phyloP scores from a whole-genome alignment of 2,329 filamentous ascomycete genomes.

The Calonectria hawksworthii region DNA sequence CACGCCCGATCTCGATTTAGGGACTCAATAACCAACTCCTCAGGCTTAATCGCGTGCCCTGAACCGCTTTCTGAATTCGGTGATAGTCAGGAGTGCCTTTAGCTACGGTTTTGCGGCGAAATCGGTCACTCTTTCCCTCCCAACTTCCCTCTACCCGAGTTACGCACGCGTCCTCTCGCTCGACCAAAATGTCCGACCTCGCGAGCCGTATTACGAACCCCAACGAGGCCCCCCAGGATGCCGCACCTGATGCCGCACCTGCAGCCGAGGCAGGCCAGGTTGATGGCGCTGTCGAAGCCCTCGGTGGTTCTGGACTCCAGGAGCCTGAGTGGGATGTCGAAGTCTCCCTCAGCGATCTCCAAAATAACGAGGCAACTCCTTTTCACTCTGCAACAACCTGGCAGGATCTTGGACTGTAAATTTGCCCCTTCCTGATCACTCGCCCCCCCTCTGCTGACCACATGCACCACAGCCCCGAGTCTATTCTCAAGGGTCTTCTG shows the following conservation, averaged over 20 bases:
- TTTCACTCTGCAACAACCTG: slow-evolving; percentile 89
- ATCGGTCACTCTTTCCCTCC: slow-evolving; percentile 30
- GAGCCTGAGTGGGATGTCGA: slow-evolving; percentile 91
- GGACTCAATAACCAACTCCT: background rate
- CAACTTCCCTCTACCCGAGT: slow-evolving; percentile 11
- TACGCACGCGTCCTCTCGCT: background rate
- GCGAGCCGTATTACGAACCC: slow-evolving; percentile 66
- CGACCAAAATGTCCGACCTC: slow-evolving; percentile 60
- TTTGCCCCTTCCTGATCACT: background rate
- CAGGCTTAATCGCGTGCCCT: background rate
- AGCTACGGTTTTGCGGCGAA: slow-evolving; percentile 31
- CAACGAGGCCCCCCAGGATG: slow-evolving; percentile 50
- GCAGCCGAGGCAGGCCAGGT: slow-evolving; percentile 48
- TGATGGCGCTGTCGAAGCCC: slow-evolving; percentile 53
- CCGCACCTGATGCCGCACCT: slow-evolving; percentile 33
- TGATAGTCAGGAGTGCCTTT: slow-evolving; percentile 9
- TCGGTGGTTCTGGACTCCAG: slow-evolving; percentile 67
- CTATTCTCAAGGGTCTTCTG: slow-evolving; percentile 82
- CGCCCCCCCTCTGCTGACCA: slow-evolving; percentile 17
- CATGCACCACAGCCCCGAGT: slow-evolving; percentile 48
- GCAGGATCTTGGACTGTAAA: slow-evolving; percentile 86
- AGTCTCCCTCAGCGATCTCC: slow-evolving; percentile 91
- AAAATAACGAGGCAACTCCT: slow-evolving; percentile 88
- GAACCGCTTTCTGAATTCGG: slow-evolving; percentile 16
- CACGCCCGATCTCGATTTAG: background rate